phyloP scores from a whole-genome alignment of 1,284 basidiomycete genomes.

The Melampsora abietis-canadensis region DNA sequence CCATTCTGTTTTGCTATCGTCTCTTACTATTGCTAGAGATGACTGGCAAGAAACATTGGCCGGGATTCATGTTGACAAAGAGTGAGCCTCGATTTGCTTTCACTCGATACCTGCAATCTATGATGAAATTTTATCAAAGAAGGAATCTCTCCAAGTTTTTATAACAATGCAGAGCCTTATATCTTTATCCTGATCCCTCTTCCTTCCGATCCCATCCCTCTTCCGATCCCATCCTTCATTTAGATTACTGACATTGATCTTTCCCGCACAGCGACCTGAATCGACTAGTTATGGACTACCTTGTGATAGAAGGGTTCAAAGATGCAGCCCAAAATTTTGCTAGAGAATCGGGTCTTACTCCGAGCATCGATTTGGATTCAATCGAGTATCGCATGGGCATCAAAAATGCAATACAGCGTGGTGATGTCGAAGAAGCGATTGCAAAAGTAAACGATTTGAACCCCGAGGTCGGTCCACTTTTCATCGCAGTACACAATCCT shows the following conservation, averaged over 20 bases:
- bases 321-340: constrained; percentile 91
- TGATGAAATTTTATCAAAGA: constrained; percentile 41
- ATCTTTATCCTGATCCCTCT: constrained; percentile 20
- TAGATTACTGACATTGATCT: neutral
- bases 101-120: neutral
- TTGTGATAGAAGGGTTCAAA: constrained; percentile 95
- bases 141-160: constrained; percentile 43
- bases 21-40: constrained; percentile 11
- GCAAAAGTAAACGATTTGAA: constrained; percentile 89
- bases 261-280: constrained; percentile 72
- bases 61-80: constrained; percentile 34
- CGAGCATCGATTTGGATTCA: constrained; percentile 75
- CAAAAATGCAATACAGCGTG: constrained; percentile 84
- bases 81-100: constrained; percentile 17
- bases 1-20: neutral
- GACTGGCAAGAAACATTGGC: constrained; percentile 33
- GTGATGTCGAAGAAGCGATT: constrained; percentile 91
- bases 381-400: constrained; percentile 93
- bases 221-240: neutral
- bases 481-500: constrained; percentile 30
- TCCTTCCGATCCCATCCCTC: neutral
- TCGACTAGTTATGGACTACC: constrained; percentile 93
- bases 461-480: constrained; percentile 74
- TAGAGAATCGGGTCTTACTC: constrained; percentile 72
- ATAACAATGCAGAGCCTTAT: constrained; percentile 16